phyloP scores from a whole-genome alignment of 345 rosid genomes.

The Euphorbia pulcherrima region DNA sequence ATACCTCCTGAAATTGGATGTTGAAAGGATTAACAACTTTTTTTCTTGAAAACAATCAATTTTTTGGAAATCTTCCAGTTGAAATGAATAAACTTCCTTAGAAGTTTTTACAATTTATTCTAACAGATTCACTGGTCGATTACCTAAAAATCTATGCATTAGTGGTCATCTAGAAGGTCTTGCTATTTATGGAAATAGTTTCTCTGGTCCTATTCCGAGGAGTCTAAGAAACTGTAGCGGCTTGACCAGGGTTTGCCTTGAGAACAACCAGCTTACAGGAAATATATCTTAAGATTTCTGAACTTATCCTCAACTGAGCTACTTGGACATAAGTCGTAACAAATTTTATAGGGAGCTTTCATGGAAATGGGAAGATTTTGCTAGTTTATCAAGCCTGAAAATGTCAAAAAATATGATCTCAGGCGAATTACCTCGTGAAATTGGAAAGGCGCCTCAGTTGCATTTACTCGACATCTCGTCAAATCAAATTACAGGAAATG shows the following conservation, averaged over 20 bases:
- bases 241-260: conserved; percentile 25
- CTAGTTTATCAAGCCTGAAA: conserved; percentile 18
- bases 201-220: conserved; percentile 27
- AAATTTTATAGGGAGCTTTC: conserved; percentile 32
- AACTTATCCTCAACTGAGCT: conserved; percentile 19
- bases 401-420: conserved; percentile 25
- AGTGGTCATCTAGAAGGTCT: conserved; percentile 21
- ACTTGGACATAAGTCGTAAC: conserved; percentile 33
- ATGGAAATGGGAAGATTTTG: conserved; percentile 30
- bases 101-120: conserved; percentile 10
- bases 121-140: conserved; percentile 24
- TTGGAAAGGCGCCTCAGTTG: conserved; percentile 20
- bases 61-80: neutral
- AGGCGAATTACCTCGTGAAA: conserved; percentile 25
- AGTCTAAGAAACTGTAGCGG: conserved; percentile 32
- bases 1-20: conserved; percentile 4
- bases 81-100: conserved; percentile 26
- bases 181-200: conserved; percentile 21
- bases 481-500: conserved; percentile 10
- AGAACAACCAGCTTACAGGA: conserved; percentile 31
- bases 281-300: conserved; percentile 32
- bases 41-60: neutral
- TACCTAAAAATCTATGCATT: conserved; percentile 23
- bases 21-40: neutral
- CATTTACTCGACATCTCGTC: conserved; percentile 15